phyloP scores from a whole-genome alignment of 1,139 yeast species.

The Protomyces macrosporus region DNA sequence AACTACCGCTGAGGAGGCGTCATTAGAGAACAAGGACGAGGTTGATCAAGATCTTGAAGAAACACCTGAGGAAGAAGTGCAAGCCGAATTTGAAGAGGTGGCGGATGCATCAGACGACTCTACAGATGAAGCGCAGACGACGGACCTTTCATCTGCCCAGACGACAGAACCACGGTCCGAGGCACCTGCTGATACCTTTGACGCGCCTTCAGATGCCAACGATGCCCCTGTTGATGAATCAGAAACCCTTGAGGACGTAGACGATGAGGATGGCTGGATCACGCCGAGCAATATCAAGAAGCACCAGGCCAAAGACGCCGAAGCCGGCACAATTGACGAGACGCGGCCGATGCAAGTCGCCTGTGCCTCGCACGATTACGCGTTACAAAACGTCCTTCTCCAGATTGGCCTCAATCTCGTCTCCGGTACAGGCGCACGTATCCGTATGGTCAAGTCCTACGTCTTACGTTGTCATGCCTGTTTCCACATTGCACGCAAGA shows the following conservation, averaged over 20 bases:
- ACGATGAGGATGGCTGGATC: constrained; percentile 84
- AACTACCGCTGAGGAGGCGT: constrained; percentile 29
- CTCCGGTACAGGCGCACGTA: constrained; percentile 79
- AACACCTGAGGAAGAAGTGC: background rate
- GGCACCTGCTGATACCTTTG: constrained; percentile 27
- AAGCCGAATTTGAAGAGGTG: no score
- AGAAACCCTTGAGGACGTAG: constrained; percentile 40
- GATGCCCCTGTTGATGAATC: constrained; percentile 36
- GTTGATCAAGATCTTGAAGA: constrained; percentile 23
- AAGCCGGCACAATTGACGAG: constrained; percentile 32
- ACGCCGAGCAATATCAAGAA: constrained; percentile 70
- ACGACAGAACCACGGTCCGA: background rate
- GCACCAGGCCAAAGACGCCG: constrained; percentile 45
- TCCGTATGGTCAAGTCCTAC: constrained; percentile 78
- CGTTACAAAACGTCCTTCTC: constrained; percentile 89
- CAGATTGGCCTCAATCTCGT: constrained; percentile 84
- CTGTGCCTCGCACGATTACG: constrained; percentile 91
- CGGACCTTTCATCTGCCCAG: background rate
- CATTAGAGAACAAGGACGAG: constrained; percentile 21
- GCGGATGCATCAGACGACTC: constrained; percentile 8
- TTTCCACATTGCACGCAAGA: constrained; percentile 48
- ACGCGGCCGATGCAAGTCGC: constrained; percentile 55
- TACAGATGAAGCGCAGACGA: constrained; percentile 8
- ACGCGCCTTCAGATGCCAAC: constrained; percentile 33
- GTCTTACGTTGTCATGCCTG: constrained; percentile 98